These are phyloP conservation scores for Fraxinus nigra DNA, from an alignment of 305 asterid species.

Conservation along the genomic window DNA sequence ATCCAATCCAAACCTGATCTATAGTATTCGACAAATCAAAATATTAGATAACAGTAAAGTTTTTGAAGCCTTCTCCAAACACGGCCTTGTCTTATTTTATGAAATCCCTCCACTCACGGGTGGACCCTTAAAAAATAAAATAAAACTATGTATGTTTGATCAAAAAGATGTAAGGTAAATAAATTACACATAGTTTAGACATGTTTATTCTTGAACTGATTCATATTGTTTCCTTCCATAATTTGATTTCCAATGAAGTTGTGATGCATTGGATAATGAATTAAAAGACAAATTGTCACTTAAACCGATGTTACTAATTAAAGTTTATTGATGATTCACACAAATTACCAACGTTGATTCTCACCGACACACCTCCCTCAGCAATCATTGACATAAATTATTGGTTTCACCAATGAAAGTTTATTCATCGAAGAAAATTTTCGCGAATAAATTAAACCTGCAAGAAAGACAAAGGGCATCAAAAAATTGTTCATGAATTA, in stretches of 20 bases:
- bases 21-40: neutral
- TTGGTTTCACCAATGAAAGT: neutral
- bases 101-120: neutral
- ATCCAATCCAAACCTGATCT: too few relatives aligned
- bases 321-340: too few relatives aligned
- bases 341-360: too few relatives aligned
- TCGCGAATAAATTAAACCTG: too few relatives aligned
- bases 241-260: neutral
- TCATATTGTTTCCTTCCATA: too few relatives aligned
- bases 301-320: too few relatives aligned
- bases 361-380: neutral
- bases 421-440: neutral
- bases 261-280: neutral
- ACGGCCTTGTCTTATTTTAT: neutral
- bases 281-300: neutral
- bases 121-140: neutral
- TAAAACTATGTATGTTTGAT: neutral
- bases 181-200: too few relatives aligned
- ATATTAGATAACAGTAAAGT: neutral
- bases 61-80: neutral
- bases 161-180: too few relatives aligned
- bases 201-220: too few relatives aligned
- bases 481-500: neutral
- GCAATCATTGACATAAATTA: neutral
- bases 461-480: too few relatives aligned